Base-by-base conservation (phyloP, 352 stramenopile genomes). In the Elongisporangium senticosum region DNA sequence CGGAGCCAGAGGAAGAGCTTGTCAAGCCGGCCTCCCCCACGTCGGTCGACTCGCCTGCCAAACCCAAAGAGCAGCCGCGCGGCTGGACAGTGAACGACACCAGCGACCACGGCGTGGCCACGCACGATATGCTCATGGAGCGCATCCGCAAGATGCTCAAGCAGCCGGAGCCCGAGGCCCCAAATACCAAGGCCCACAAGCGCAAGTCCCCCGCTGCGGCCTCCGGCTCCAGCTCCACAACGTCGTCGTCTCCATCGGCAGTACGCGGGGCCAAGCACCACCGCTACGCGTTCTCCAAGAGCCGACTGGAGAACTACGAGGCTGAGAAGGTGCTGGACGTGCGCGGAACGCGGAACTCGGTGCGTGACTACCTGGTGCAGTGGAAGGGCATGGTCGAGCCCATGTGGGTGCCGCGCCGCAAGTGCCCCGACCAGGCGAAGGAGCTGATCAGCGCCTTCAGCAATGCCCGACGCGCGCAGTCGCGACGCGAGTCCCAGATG, bases 281-380 rank as follows among this genome's bases (percentile, higher is more conserved):
- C 49, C 68, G 68, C 19, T 17, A 43, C 33, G 8, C 33, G 33
- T 64, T 77, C n/a, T 54, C 56, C 7, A 73, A 72, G 54, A 53
- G 49, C 8, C 20, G 22, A 33, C 61, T 70, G 13, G 58, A 50
- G 10, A 53, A 22, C 49, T 53, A 77, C 40, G 43, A 54, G 5
- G 68, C 73, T 8, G 56, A 75, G 14, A 43, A 68, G 49, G 69
- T 86, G 21, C 28, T 83, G 37, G 53, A 40, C 8, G 43, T 62
- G 21, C 71, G 75, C 17, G 58, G 53, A 4, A 21, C 39, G 1
- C 62, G 56, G 15, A 61, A 56, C 21, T 66, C 17, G 0, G 24
- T 55, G 17, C 74, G 56, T 26, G 72, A 80, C 52, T 86, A 69
- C 58, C 53, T 66, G 7, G 66, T 86, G 56, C 51, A 71, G 43